Evolutionary conservation across 805 yeast species (phyloP).

Genomic region (Teunomyces aglyptinius): DNA sequence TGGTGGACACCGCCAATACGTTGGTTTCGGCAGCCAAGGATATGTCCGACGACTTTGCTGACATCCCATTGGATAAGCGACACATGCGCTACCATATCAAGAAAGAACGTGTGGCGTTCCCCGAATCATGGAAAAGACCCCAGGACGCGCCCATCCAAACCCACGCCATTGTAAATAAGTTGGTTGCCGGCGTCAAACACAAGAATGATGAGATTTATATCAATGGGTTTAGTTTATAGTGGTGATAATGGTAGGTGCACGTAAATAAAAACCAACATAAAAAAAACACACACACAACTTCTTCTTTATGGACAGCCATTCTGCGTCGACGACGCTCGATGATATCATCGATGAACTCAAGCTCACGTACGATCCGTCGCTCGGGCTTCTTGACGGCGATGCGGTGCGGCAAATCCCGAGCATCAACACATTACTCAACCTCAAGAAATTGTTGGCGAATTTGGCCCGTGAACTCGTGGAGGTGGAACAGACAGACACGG

Average conservation of each 20-base stretch:
- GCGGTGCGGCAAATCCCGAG: constrained; percentile 40
- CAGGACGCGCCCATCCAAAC: constrained; percentile 62
- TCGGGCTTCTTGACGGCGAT: constrained; percentile 64
- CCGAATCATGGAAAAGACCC: constrained; percentile 70
- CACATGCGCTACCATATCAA: constrained; percentile 51
- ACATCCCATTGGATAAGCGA: constrained; percentile 79
- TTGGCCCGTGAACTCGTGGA: constrained; percentile 38
- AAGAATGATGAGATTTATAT: constrained; percentile 18
- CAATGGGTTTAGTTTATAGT: constrained; percentile 6
- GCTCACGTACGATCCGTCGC: constrained; percentile 55
- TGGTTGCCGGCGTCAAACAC: constrained; percentile 32
- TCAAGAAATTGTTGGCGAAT: constrained; percentile 42
- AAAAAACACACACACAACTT: not conserved
- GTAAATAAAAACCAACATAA: not conserved
- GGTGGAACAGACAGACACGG: constrained; percentile 30
- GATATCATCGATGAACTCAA: constrained; percentile 52
- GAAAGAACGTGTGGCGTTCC: constrained; percentile 50
- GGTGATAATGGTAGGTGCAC: constrained; percentile 2
- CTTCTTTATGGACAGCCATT: constrained; percentile 5
- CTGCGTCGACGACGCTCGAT: constrained; percentile 45
- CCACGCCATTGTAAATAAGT: constrained; percentile 31
- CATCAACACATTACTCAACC: constrained; percentile 43
- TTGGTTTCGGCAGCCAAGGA: constrained; percentile 67
- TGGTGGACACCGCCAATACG: constrained; percentile 61
- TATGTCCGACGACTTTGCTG: constrained; percentile 59